phyloP scores from a whole-genome alignment of 306 rosid genomes.

The Mimosa pudica region DNA sequence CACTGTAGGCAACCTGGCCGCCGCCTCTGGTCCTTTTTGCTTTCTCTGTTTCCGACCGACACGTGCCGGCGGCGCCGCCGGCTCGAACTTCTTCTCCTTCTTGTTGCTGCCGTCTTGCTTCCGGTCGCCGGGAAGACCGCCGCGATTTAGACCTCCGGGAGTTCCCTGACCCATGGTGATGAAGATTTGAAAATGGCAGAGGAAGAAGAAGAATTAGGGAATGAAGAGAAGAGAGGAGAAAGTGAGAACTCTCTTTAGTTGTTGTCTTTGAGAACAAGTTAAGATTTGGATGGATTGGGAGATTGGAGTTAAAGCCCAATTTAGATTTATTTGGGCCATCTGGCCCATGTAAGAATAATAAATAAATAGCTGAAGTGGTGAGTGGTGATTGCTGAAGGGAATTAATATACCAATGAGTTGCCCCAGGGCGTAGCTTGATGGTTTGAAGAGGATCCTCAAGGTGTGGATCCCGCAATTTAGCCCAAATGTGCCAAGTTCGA shows the following conservation, averaged over 20 bases:
- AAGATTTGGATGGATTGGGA: not conserved
- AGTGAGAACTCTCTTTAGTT: not conserved
- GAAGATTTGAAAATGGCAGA: not conserved
- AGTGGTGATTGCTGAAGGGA: too few species aligned
- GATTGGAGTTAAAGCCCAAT: not conserved
- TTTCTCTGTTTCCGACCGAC: conserved; percentile 96
- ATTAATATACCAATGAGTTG: too few species aligned
- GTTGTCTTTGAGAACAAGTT: not conserved
- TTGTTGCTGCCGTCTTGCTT: conserved; percentile 76
- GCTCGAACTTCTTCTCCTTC: conserved; percentile 93
- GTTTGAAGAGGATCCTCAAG: too few species aligned
- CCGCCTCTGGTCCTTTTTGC: conserved; percentile 96
- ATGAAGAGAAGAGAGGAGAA: not conserved
- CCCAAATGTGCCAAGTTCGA: too few species aligned
- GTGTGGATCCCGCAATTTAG: too few species aligned
- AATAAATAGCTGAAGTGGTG: too few species aligned
- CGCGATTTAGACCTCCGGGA: conserved; percentile 87
- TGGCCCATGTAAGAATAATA: too few species aligned
- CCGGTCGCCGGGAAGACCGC: conserved; percentile 77
- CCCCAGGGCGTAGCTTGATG: too few species aligned
- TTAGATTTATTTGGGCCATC: not conserved
- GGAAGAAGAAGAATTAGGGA: not conserved
- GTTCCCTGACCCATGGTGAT: conserved; percentile 86
- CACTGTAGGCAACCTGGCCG: conserved; percentile 87
- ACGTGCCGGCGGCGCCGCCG: conserved; percentile 91